These are phyloP conservation scores for Cylindrotheca fusiformis DNA, from an alignment of 108 stramenopile species.

Conservation along the genomic window DNA sequence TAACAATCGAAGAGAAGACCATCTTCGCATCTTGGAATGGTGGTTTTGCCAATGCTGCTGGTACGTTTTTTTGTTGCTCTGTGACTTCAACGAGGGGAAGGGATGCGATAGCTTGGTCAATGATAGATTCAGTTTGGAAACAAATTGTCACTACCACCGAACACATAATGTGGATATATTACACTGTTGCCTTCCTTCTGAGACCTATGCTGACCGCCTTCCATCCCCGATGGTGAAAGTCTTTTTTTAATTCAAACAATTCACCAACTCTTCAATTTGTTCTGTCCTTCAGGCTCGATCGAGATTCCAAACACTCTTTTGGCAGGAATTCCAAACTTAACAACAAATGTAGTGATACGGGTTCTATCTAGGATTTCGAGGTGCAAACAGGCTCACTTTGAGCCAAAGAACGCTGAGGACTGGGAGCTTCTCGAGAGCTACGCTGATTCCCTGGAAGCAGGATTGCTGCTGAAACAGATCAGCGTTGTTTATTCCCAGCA, in stretches of 20 bases:
- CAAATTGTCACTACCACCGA: slow-evolving; percentile 45
- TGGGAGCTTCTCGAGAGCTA: slow-evolving; percentile 78
- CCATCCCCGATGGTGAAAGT: slow-evolving; percentile 5
- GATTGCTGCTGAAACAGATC: slow-evolving; percentile 64
- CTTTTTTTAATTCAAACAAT: slow-evolving; percentile 1
- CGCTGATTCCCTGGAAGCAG: slow-evolving; percentile 57
- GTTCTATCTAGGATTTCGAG: slow-evolving; percentile 36
- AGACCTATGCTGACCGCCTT: slow-evolving; percentile 12
- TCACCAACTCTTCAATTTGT: not conserved
- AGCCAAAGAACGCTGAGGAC: slow-evolving; percentile 65
- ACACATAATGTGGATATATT: slow-evolving; percentile 33
- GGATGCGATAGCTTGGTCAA: slow-evolving; percentile 10
- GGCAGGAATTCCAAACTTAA: slow-evolving; percentile 1
- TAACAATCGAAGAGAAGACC: slow-evolving; percentile 16
- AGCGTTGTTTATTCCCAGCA: slow-evolving; percentile 64
- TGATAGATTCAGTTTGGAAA: slow-evolving; percentile 47
- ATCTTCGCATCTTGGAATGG: slow-evolving; percentile 68
- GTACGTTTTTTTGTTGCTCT: too few species aligned
- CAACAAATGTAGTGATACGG: slow-evolving; percentile 43
- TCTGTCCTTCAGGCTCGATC: slow-evolving; percentile 12
- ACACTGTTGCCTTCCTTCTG: slow-evolving; percentile 62
- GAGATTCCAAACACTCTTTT: slow-evolving; percentile 26
- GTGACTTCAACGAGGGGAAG: not conserved
- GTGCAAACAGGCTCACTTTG: slow-evolving; percentile 43
- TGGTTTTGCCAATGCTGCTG: slow-evolving; percentile 26